A percentile compares a stretch with the other conserved stretches of the same genome.
phyloP scores from a whole-genome alignment of 331 rosid species.

The Quercus lobata region DNA sequence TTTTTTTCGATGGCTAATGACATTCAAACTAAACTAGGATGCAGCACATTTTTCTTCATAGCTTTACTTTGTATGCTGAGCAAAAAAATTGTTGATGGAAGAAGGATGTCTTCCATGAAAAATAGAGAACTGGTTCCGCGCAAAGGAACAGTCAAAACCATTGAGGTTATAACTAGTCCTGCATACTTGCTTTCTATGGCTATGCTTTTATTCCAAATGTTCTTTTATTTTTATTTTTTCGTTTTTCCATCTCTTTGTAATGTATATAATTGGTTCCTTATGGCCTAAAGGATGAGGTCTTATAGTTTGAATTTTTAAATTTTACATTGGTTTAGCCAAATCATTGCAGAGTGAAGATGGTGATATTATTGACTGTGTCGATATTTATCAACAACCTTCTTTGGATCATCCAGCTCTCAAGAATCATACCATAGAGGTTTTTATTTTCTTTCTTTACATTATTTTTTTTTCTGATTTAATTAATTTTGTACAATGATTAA shows the following conservation, averaged over 20 bases:
- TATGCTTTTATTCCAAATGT: too few relatives aligned
- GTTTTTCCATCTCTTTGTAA: too few relatives aligned
- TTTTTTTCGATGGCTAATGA: too few relatives aligned
- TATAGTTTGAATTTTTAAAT: too few relatives aligned
- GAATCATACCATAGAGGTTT: slow-evolving; percentile 24
- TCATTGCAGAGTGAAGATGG: slow-evolving; percentile 11
- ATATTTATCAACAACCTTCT: slow-evolving; percentile 21
- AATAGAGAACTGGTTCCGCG: neutral
- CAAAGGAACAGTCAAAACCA: slow-evolving; percentile 12
- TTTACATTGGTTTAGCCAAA: neutral
- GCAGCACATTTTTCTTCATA: neutral
- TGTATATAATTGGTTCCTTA: too few relatives aligned
- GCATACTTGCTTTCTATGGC: neutral
- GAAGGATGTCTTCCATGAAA: neutral
- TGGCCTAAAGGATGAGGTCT: too few relatives aligned
- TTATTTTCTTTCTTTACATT: too few relatives aligned
- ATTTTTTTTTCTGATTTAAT: too few relatives aligned
- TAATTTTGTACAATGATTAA: too few relatives aligned
- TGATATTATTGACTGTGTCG: slow-evolving; percentile 23
- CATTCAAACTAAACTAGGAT: neutral
- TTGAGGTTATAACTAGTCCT: neutral
- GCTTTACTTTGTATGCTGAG: neutral
- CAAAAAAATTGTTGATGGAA: neutral
- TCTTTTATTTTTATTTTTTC: too few relatives aligned
- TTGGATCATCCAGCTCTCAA: slow-evolving; percentile 23